Conservation (phyloP, 768 basidiomycete species). For the Pleurotus tuber-regium region DNA sequence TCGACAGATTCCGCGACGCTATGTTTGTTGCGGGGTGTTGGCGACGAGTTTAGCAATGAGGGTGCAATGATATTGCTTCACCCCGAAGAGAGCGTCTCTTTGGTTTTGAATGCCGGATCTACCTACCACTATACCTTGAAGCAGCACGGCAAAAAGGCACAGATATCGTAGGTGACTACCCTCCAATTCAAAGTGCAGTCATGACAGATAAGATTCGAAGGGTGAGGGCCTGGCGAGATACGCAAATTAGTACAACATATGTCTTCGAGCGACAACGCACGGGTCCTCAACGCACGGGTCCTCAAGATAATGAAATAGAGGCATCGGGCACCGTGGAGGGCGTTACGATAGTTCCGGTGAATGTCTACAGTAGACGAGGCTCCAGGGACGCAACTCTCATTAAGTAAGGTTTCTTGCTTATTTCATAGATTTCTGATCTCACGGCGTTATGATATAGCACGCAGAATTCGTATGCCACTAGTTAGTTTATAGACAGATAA, state of each 20-base stretch:
- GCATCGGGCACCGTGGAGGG: background rate
- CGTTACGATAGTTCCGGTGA: background rate
- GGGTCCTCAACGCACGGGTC: background rate
- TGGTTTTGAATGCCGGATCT: slow-evolving; percentile 47
- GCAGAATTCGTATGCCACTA: background rate
- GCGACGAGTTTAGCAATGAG: slow-evolving; percentile 20
- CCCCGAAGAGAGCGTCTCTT: slow-evolving; percentile 38
- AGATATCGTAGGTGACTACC: slow-evolving; percentile 40
- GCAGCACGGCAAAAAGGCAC: slow-evolving; percentile 35
- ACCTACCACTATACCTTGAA: slow-evolving; percentile 46
- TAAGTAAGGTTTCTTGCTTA: background rate
- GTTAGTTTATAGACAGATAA: background rate
- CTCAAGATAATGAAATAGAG: background rate
- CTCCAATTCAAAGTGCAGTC: background rate
- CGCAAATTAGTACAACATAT: slow-evolving; percentile 30
- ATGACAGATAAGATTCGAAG: slow-evolving; percentile 19
- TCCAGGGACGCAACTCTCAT: background rate
- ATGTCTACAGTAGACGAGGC: background rate
- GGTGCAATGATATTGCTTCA: slow-evolving; percentile 38
- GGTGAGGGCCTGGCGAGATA: slow-evolving; percentile 45
- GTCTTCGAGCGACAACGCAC: slow-evolving; percentile 16
- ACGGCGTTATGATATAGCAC: background rate
- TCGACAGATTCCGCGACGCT: slow-evolving; percentile 36
- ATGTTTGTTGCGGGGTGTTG: slow-evolving; percentile 31
- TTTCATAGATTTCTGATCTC: background rate